Percentiles rank a stretch among this genome's conserved stretches.
Conservation (phyloP, 2,329 filamentous ascomycete genomes). For the Claviceps monticola region DNA sequence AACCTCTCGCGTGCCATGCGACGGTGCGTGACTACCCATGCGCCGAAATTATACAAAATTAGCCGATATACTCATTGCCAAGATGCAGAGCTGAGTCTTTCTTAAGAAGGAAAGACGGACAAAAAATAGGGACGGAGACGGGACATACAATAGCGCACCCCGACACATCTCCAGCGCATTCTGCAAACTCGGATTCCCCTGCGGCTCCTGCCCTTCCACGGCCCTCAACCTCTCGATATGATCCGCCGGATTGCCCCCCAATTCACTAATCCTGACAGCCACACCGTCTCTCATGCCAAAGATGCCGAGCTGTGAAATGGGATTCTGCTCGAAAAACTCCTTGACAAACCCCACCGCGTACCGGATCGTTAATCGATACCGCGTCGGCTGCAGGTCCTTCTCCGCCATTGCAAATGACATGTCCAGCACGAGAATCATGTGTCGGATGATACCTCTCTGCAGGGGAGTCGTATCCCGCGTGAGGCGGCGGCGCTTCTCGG, state of each 20-base stretch:
- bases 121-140: not conserved
- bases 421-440: conserved; percentile 81
- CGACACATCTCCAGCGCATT: conserved; percentile 94
- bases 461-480: conserved; percentile 89
- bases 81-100: not conserved
- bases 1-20: conserved; percentile 85
- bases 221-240: conserved; percentile 66
- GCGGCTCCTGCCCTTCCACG: conserved; percentile 51
- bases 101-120: not conserved
- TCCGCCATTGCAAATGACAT: conserved; percentile 89
- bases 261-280: conserved; percentile 71
- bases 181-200: conserved; percentile 70
- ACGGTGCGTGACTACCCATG: conserved; percentile 59
- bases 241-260: conserved; percentile 81
- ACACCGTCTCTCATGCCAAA: conserved; percentile 89
- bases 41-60: not conserved
- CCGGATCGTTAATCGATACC: conserved; percentile 68
- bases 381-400: conserved; percentile 83
- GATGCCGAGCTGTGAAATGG: conserved; percentile 87
- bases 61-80: not conserved
- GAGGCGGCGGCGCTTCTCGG: conserved; percentile 66
- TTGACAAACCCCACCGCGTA: conserved; percentile 79
- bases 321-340: conserved; percentile 97
- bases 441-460: conserved; percentile 94
- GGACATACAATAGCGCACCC: conserved; percentile 64